Conservation (phyloP, 1,284 basidiomycete genomes). For the Ceratobasidium sp. region DNA sequence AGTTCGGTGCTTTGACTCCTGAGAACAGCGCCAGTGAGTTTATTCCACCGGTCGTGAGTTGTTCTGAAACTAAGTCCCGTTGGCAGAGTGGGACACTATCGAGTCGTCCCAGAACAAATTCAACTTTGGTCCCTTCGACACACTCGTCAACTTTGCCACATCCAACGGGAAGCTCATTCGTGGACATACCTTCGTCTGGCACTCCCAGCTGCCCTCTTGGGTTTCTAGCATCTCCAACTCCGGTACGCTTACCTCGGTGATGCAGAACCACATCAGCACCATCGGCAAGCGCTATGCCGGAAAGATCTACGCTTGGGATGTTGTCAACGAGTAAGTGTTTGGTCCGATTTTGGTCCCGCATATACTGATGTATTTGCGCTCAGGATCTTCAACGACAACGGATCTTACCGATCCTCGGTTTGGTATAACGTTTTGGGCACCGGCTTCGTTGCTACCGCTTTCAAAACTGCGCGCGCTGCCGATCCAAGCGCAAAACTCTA, state of each 20-base stretch:
- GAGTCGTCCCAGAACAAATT: constrained; percentile 47
- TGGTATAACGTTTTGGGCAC: constrained; percentile 48
- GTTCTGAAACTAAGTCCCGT: neutral
- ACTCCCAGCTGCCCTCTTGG: constrained; percentile 46
- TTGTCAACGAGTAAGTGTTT: constrained; percentile 48
- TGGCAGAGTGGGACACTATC: constrained; percentile 27
- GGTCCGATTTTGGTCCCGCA: no score
- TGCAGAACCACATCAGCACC: constrained; percentile 25
- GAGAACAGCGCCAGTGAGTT: constrained; percentile 47
- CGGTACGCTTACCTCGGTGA: neutral
- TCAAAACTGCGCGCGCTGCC: no score
- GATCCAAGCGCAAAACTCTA: neutral
- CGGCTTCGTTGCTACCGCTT: constrained; percentile 15
- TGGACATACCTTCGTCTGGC: constrained; percentile 48
- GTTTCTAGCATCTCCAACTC: constrained; percentile 13
- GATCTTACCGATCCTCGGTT: constrained; percentile 47
- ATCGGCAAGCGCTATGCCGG: constrained; percentile 38
- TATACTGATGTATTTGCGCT: no score
- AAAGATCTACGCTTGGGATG: constrained; percentile 50
- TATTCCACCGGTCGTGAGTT: neutral
- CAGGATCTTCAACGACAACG: constrained; percentile 50
- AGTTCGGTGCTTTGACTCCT: constrained; percentile 49
- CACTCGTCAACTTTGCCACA: constrained; percentile 40
- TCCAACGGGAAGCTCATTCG: constrained; percentile 46
- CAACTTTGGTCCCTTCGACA: constrained; percentile 46